Base-by-base conservation (phyloP, 1,284 basidiomycete species). In the Cerrena zonata region DNA sequence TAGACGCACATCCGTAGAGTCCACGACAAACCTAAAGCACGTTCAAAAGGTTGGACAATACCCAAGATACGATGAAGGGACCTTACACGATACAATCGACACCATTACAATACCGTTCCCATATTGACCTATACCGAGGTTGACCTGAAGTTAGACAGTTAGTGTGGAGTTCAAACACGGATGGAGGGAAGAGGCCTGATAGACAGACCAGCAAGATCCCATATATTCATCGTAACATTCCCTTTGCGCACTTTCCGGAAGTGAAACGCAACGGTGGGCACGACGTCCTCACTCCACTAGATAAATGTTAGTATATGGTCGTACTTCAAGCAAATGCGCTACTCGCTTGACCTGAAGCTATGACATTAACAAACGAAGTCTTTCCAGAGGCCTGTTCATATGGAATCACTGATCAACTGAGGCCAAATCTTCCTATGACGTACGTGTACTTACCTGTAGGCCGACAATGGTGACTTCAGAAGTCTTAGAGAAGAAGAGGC, bases 51-150 rank as follows among this genome's bases (percentile, higher is more conserved):
- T 36, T 52, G 25, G 39, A 44, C 41, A 22, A 50, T 38, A 40
- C 45, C 18, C 45, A 24, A 37, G 13, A 30, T 23, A 41, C 36
- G 46, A 38, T 48, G 25, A 53, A 22, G 53, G 47, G 22, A 76
- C n/a, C 91, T 64, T 68, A 97, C 85, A 98, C 82, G 43, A 99
- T 89, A 5, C 94, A 94, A 61, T 94, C 90, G 0, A 94, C 92
- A 10, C 94, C 94, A 52, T 88, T 82, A 67, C 94, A 96, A 67
- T 98, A 99, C 39, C 95, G 76, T 69, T 96, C 93, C 95, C 92
- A 91, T 82, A 89, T 89, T 38, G 84, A 85, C 24, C 94, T 82
- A 63, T 97, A 99, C 63, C 93, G 89, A 22, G 51, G 49, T 43
- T 51, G 52, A 4, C 49, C 49, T 47, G 45, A n/a, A 19, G 23